These are phyloP conservation scores for Nothophoma quercina DNA, from an alignment of 2,329 filamentous ascomycete species.

Conservation along the genomic window DNA sequence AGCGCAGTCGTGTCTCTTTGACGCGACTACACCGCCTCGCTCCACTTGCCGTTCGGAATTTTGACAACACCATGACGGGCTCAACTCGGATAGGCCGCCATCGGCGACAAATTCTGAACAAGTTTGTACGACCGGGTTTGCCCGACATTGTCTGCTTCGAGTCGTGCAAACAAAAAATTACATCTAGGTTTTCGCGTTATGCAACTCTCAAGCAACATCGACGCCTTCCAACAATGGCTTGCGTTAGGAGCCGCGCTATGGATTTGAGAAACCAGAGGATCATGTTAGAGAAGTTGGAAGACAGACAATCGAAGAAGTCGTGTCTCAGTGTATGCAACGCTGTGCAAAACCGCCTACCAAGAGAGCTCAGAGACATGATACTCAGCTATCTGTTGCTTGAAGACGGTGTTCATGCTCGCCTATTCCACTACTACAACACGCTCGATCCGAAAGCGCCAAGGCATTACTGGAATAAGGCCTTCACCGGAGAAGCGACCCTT, in stretches of 20 bases:
- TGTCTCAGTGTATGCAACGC: constrained; percentile 11
- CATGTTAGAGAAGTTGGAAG: not conserved
- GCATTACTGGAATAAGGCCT: constrained; percentile 17
- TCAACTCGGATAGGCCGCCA: constrained; percentile 6
- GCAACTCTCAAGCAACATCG: constrained; percentile 1
- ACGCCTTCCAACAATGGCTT: constrained; percentile 1
- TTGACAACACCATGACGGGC: constrained; percentile 15
- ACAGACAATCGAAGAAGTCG: not conserved
- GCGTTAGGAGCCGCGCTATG: not conserved
- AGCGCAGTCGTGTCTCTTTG: not conserved
- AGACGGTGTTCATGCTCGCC: constrained; percentile 12
- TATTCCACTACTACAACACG: constrained; percentile 15
- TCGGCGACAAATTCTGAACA: constrained; percentile 14
- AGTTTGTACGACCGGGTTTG: constrained; percentile 7
- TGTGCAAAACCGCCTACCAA: constrained; percentile 13
- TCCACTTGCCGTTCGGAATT: constrained; percentile 7
- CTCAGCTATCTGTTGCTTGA: constrained; percentile 15
- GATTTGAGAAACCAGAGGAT: not conserved
- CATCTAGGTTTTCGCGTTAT: constrained; percentile 6
- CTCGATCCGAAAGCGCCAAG: constrained; percentile 18
- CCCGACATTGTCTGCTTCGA: not conserved
- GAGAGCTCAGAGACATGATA: constrained; percentile 22
- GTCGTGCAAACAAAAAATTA: not conserved
- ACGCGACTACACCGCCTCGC: constrained; percentile 17
- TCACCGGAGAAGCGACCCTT: constrained; percentile 12